phyloP scores from a whole-genome alignment of 2,329 filamentous ascomycete genomes.

The Periglandula ipomoeae region DNA sequence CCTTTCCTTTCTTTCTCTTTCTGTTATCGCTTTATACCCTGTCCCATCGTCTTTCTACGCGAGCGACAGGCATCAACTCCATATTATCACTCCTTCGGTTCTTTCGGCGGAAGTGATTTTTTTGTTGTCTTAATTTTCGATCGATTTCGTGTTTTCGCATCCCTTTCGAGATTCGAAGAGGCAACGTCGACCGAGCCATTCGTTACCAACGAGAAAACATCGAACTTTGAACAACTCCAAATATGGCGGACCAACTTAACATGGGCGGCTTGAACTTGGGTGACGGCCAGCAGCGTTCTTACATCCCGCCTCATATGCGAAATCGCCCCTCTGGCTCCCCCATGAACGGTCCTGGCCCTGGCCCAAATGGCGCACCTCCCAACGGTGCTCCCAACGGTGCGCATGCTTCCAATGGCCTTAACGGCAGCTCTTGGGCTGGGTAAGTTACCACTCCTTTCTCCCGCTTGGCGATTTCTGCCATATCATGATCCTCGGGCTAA shows the following conservation, averaged over 20 bases:
- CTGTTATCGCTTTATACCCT: conserved; percentile 15
- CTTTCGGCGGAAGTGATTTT: conserved; percentile 21
- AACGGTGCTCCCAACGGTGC: conserved; percentile 14
- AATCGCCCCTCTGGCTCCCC: conserved; percentile 28
- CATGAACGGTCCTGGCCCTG: conserved; percentile 4
- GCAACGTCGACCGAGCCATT: neutral
- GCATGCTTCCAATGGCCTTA: conserved; percentile 20
- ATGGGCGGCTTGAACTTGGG: conserved; percentile 66
- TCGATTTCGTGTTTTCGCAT: conserved; percentile 6
- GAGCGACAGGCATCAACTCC: conserved; percentile 17
- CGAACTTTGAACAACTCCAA: conserved; percentile 24
- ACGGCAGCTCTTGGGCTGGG: conserved; percentile 47
- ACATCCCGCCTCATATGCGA: conserved; percentile 81
- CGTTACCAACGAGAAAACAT: neutral
- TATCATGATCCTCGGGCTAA: neutral
- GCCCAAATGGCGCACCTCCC: conserved; percentile 13
- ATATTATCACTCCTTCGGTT: conserved; percentile 17
- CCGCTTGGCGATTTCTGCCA: neutral
- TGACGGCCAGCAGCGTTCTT: conserved; percentile 47
- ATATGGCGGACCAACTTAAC: conserved; percentile 77
- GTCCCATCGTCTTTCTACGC: conserved; percentile 18
- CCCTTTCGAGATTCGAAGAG: neutral
- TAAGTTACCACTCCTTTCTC: conserved; percentile 23
- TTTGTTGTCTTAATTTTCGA: conserved; percentile 8
- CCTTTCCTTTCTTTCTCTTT: conserved; percentile 23